Percentiles rank a stretch among this genome's conserved stretches.
Evolutionary conservation across 352 stramenopile genomes (phyloP).

Genomic region (Phytopythium montanum): DNA sequence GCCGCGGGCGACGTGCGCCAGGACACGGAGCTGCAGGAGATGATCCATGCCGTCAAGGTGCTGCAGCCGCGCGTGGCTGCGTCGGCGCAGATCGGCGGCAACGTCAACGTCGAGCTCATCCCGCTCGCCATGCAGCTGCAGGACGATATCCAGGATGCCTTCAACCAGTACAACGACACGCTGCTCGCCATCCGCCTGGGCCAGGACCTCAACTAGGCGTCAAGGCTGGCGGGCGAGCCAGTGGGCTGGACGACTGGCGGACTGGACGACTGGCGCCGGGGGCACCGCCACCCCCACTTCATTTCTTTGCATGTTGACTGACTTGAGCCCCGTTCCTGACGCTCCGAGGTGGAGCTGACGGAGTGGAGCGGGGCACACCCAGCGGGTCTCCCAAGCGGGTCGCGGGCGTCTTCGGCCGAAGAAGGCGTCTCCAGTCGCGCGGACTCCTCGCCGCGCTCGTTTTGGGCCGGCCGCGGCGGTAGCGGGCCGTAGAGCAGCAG

Average conservation of each 20-base stretch:
- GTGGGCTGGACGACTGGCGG: too few species aligned
- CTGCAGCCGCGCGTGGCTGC: slow-evolving; percentile 77
- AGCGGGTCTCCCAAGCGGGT: background rate
- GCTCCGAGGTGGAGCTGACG: background rate
- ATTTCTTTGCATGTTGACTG: slow-evolving; percentile 5
- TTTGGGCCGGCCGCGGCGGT: background rate
- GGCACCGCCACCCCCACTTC: background rate
- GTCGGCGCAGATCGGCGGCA: slow-evolving; percentile 82
- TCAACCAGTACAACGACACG: slow-evolving; percentile 91
- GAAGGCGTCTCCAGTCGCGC: slow-evolving; percentile 1
- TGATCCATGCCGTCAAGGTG: slow-evolving; percentile 89
- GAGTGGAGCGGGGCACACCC: background rate
- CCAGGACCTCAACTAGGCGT: slow-evolving; percentile 71
- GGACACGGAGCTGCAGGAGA: slow-evolving; percentile 87
- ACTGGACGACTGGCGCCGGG: too few species aligned
- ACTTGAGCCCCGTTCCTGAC: background rate
- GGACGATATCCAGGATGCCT: slow-evolving; percentile 88
- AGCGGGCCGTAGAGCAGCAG: background rate
- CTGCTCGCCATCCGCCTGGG: slow-evolving; percentile 78
- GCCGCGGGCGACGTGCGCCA: slow-evolving; percentile 81
- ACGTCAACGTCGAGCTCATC: slow-evolving; percentile 88
- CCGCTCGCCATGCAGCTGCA: slow-evolving; percentile 88
- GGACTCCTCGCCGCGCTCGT: background rate
- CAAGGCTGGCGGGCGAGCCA: background rate
- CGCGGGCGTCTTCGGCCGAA: slow-evolving; percentile 8